phyloP scores from a whole-genome alignment of 306 rosid genomes.

The Erythrophleum fordii region DNA sequence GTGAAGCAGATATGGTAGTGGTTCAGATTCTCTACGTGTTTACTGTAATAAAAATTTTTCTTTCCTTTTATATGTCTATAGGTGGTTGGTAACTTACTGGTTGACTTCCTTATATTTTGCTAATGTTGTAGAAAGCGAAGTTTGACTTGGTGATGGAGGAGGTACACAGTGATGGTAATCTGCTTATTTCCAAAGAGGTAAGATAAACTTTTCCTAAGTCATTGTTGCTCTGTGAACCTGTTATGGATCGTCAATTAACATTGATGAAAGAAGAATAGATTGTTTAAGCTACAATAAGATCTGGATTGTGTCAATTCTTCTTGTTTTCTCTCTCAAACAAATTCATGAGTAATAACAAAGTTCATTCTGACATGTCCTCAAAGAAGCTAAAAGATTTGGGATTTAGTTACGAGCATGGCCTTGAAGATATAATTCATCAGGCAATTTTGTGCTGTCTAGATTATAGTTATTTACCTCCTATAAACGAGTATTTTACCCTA shows the following conservation, averaged over 20 bases:
- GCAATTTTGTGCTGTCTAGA: conserved; percentile 52
- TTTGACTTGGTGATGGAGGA: conserved; percentile 49
- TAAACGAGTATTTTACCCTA: conserved; percentile 7
- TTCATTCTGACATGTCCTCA: conserved; percentile 62
- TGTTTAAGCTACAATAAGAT: conserved; percentile 24
- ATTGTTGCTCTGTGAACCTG: conserved; percentile 6
- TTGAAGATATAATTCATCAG: conserved; percentile 61
- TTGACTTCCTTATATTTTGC: conserved; percentile 31
- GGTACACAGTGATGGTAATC: conserved; percentile 47
- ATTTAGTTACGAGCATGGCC: conserved; percentile 61
- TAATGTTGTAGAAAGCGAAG: conserved; percentile 57
- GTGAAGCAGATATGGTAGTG: conserved; percentile 58
- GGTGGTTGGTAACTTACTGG: conserved; percentile 11
- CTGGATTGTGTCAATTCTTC: conserved; percentile 26
- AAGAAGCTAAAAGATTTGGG: conserved; percentile 18
- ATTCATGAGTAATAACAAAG: conserved; percentile 33
- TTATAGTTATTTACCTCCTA: conserved; percentile 62
- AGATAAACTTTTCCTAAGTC: conserved; percentile 13
- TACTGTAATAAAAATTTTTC: not conserved
- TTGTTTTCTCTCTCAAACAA: conserved; percentile 1
- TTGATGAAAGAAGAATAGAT: not conserved
- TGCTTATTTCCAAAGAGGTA: conserved; percentile 66
- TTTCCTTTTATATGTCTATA: not conserved
- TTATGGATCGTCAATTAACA: conserved; percentile 4
- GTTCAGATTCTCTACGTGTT: conserved; percentile 42